Evolutionary conservation across 768 basidiomycete genomes (phyloP), one percentile per base, ranked within the genome.

Genomic region (Kwoniella bestiolae): DNA sequence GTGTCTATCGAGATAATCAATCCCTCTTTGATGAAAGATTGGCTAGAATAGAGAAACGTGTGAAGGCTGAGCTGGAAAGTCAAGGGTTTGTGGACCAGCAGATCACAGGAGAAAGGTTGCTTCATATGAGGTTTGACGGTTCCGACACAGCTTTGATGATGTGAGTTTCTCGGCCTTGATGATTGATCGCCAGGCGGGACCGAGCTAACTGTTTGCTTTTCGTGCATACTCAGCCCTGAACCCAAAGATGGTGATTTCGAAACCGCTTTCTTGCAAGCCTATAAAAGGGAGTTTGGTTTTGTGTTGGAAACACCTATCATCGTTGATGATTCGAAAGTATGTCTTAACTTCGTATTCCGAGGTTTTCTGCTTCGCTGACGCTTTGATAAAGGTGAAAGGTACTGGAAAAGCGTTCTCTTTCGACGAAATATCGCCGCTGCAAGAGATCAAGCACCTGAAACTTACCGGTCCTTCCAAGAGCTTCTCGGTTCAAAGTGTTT

Each of bases 101-200:
- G 41, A 64, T 76, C 34, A 9, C 45, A 18, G n/a, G 52, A 5
- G 74, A 73, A 45, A 63, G 64, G 21, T 65, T 71, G 49, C 63
- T 76, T 23, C 73, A 76, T 32, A 71, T 69, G 49, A 56, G 74
- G 47, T 76, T 73, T 50, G 65, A 69, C 45, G 74, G 74, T 11
- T 66, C 65, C 8, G 93, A 95, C 81, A 98, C 95, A 0, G 86
- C 93, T 16, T 80, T 97, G 70, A 95, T 97, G 92, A 86, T 93
- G 16, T 62, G 66, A 6, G 71, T n/a, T n/a, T n/a, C n/a, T n/a
- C n/a, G n/a, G n/a, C n/a, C n/a, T n/a, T n/a, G n/a, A n/a, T n/a
- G n/a, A n/a, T n/a, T n/a, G n/a, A n/a, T n/a, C n/a, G n/a, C n/a
- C n/a, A n/a, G n/a, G n/a, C n/a, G n/a, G n/a, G n/a, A n/a, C n/a